Evolutionary conservation across 345 rosid genomes (phyloP).

Genomic region (Lepidium africanum): DNA sequence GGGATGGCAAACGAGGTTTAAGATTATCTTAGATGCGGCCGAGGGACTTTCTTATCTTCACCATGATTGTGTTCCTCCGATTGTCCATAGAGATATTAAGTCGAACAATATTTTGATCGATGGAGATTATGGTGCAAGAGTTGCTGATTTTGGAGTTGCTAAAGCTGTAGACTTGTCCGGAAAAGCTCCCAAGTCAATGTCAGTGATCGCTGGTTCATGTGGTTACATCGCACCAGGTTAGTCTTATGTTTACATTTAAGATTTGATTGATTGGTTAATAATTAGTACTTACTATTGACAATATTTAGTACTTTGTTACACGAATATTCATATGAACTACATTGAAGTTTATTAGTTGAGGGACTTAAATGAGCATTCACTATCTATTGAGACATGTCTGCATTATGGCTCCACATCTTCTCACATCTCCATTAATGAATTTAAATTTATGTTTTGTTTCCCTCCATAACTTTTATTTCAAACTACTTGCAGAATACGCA

Average conservation of each 20-base stretch:
- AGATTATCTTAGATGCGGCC: conserved; percentile 77
- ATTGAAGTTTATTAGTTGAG: conserved; percentile 19
- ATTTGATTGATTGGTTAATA: not conserved
- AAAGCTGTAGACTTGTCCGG: conserved; percentile 69
- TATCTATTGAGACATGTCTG: conserved; percentile 19
- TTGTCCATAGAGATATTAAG: conserved; percentile 95
- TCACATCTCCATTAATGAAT: conserved; percentile 2
- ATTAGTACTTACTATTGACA: not conserved
- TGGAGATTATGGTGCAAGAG: conserved; percentile 83
- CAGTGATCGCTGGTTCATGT: conserved; percentile 91
- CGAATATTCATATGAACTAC: conserved; percentile 4
- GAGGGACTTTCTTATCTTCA: conserved; percentile 96
- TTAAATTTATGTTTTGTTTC: conserved; percentile 5
- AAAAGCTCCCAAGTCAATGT: conserved; percentile 82
- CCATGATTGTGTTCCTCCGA: conserved; percentile 90
- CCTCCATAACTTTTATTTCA: conserved; percentile 5
- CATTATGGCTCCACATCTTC: conserved; percentile 24
- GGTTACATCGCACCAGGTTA: conserved; percentile 99
- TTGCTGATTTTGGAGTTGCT: conserved; percentile 97
- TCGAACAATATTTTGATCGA: conserved; percentile 91
- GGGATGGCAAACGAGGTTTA: conserved; percentile 82
- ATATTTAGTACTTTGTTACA: conserved; percentile 6
- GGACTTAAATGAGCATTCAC: conserved; percentile 28
- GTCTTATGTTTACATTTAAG: conserved; percentile 16
- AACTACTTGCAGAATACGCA: conserved; percentile 69